phyloP scores from a whole-genome alignment of 768 basidiomycete genomes.

The Lentinula sp. region DNA sequence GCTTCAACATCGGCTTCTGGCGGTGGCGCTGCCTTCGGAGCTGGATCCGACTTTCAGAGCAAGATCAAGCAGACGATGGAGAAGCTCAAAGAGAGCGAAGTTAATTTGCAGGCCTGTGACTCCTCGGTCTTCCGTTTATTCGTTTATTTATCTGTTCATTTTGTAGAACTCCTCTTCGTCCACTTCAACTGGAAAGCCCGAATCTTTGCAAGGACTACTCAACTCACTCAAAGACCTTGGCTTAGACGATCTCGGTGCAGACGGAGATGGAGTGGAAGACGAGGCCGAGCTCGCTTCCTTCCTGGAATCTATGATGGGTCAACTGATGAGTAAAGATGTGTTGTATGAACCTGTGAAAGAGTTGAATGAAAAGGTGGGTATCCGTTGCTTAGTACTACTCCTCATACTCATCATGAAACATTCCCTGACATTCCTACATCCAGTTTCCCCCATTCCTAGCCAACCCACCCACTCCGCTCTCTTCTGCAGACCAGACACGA shows the following conservation, averaged over 20 bases:
- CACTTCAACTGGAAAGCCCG: slow-evolving; percentile 18
- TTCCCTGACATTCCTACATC: not conserved
- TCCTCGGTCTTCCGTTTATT: not conserved
- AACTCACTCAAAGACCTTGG: slow-evolving; percentile 37
- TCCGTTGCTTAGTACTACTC: not conserved
- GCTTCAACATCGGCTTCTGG: slow-evolving; percentile 8
- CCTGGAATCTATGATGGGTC: slow-evolving; percentile 77
- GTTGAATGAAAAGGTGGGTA: slow-evolving; percentile 56
- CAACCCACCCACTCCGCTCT: slow-evolving; percentile 46
- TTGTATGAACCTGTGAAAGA: slow-evolving; percentile 88
- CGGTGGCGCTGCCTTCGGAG: not conserved
- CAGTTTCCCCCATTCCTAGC: slow-evolving; percentile 78
- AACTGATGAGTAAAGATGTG: slow-evolving; percentile 76
- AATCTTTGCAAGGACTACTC: slow-evolving; percentile 48
- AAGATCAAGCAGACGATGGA: slow-evolving; percentile 69
- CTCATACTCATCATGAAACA: not conserved
- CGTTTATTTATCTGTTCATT: not conserved
- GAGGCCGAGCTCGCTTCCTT: slow-evolving; percentile 58
- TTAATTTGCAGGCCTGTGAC: slow-evolving; percentile 35
- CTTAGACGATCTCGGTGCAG: slow-evolving; percentile 23
- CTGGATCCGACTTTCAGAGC: slow-evolving; percentile 51
- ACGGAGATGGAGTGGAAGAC: slow-evolving; percentile 27
- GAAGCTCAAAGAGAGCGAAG: slow-evolving; percentile 66
- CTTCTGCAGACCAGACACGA: slow-evolving; percentile 52
- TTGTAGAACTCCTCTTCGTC: slow-evolving; percentile 1